Base-by-base conservation (phyloP, 768 basidiomycete species). In the Auriscalpium vulgare region DNA sequence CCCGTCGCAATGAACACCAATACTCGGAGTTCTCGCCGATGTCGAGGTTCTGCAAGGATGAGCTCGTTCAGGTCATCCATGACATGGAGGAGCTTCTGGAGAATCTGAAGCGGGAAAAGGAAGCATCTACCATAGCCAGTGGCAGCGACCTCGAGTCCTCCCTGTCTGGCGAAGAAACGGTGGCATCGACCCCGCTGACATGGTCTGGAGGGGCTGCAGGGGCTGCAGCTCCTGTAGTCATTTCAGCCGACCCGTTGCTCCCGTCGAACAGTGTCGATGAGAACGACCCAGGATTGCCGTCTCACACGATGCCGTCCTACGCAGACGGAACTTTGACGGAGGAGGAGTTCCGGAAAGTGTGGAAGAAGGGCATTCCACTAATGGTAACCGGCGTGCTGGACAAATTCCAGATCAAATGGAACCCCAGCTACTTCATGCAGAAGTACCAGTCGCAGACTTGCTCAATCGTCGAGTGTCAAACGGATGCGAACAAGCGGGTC, bases 401-500 rank as follows among this genome's bases (percentile, higher is more conserved):
- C 13, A 79, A 83, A 60, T 86, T 93, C 69, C 73, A 77, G 62
- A 69, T 86, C 58, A 66, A 76, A 55, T 97, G 95, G 95, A 84
- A 79, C 5, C 95, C 95, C 0, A 80, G 86, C 54, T 88, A 85
- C 64, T 93, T 98, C 69, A 78, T 82, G 16, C 69, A 81, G 51
- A 75, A 83, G 59, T 87, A 88, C 66, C 84, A 81, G 8, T 68
- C 74, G 10, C 79, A 88, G 59, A 72, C 65, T 29, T 86, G 87
- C 67, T 74, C 84, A 51, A 84, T 97, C 55, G 76, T 91, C 14
- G 89, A 95, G 67, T 95, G 91, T 64, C 86, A 92, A 71, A 81
- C 78, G 2, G 86, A 93, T 54, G 66, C 68, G 50, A 87, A 80
- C 63, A 78, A 77, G 59, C 72, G 77, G 9, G 76, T 82, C 7